Conservation (phyloP, 257 asterid genomes). For the Solanum pimpinellifolium region DNA sequence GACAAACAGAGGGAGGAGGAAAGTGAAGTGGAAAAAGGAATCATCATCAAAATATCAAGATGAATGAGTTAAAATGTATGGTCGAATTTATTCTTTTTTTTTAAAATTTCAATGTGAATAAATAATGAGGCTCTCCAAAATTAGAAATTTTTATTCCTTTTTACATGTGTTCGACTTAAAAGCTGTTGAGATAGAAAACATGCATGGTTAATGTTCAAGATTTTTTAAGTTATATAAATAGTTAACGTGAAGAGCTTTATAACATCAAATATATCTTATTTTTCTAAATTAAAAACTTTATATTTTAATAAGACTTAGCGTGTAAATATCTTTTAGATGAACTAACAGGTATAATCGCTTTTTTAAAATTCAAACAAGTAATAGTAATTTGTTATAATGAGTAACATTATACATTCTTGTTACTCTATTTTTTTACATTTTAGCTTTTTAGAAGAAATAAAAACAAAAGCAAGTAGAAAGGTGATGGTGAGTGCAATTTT, state of each 20-base stretch:
- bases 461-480: not conserved
- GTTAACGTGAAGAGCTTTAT: not conserved
- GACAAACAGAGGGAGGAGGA: not conserved
- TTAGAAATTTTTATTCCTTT: not conserved
- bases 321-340: not conserved
- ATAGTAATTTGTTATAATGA: not conserved
- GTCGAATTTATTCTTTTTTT: not conserved
- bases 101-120: not conserved
- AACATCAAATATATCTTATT: not conserved
- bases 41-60: not conserved
- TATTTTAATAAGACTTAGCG: not conserved
- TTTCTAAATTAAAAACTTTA: not conserved
- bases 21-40: not conserved
- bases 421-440: not conserved
- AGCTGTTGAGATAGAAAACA: not conserved
- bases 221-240: not conserved
- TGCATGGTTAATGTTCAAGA: not conserved
- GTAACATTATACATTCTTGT: not conserved
- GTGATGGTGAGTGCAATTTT: not conserved
- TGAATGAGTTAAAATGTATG: not conserved
- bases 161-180: not conserved
- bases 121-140: not conserved
- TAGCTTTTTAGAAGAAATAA: not conserved
- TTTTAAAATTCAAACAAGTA: not conserved
- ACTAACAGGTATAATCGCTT: not conserved